Base-by-base conservation (phyloP, 306 rosid genomes). In the Vigna hirtella region DNA sequence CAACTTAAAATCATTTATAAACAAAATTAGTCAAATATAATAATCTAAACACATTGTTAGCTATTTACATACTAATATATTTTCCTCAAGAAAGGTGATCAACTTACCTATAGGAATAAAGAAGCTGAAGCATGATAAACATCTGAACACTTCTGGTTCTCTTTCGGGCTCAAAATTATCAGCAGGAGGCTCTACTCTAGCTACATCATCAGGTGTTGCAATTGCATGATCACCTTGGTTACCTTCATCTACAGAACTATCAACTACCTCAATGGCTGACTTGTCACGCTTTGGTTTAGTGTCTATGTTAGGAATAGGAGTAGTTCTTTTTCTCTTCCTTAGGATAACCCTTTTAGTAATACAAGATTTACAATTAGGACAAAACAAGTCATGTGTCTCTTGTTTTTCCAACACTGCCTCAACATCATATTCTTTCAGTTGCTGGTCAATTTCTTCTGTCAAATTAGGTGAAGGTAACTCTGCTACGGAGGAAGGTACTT, bases 341-440 rank as follows among this genome's bases (percentile, higher is more conserved):
- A 83, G 77, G 74, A 79, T 79, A 28, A 83, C 78, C 81, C 84
- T 75, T 63, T 76, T 83, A 32, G 87, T 79, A 64, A 83, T 79
- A 72, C 87, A 75, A n/a, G 87, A 74, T 14, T 83, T 52, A 57
- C 87, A 83, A 53, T 83, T 74, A 70, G 84, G 84, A 83, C 84
- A 79, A 71, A 50, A 83, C 78, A 83, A 79, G 18, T 83, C 81
- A 75, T 83, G 87, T 45, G 84, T 79, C 81, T 79, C 87, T 70
- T 83, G 87, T 57, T 79, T 83, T 58, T 4, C 84, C 65, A 83
- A 73, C 5, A 79, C 81, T 42, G 81, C 84, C 84, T 79, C 81
- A 69, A 83, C 81, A 70, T 83, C 83, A 32, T 62, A 30, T 17
- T 79, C 84, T 48, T 53, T 36, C 30, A 79, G 66, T 70, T 14